Conservation (phyloP, 805 yeast species). For the Myxozyma geophila region DNA sequence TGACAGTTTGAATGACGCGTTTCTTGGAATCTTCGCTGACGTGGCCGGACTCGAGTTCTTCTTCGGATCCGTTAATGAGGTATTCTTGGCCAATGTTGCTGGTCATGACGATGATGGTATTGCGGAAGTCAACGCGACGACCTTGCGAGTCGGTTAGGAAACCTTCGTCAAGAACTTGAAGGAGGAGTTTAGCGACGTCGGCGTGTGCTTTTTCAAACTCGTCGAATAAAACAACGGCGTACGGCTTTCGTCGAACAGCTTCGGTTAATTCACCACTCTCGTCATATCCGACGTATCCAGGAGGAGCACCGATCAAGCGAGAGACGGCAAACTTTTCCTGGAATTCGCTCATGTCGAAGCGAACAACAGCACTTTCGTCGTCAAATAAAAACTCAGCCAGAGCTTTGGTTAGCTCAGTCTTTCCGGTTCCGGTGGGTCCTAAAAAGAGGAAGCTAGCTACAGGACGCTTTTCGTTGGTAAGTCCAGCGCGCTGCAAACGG, state of each 20-base stretch:
- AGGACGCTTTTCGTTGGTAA: slow-evolving; percentile 91
- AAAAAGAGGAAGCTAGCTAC: slow-evolving; percentile 95
- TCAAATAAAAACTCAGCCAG: slow-evolving; percentile 91
- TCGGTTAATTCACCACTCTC: slow-evolving; percentile 94
- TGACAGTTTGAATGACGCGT: slow-evolving; percentile 70
- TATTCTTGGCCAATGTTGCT: slow-evolving; percentile 95
- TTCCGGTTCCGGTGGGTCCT: slow-evolving; percentile 99
- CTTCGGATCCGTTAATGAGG: slow-evolving; percentile 63
- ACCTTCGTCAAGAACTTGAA: slow-evolving; percentile 96
- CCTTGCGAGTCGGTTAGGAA: slow-evolving; percentile 94
- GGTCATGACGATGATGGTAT: slow-evolving; percentile 94
- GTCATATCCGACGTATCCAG: slow-evolving; percentile 96
- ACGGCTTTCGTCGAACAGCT: slow-evolving; percentile 93
- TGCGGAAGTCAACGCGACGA: slow-evolving; percentile 88
- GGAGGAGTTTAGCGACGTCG: slow-evolving; percentile 85
- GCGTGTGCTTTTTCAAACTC: slow-evolving; percentile 98
- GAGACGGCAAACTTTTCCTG: slow-evolving; percentile 93
- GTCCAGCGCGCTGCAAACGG: slow-evolving; percentile 93
- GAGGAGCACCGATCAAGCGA: slow-evolving; percentile 95
- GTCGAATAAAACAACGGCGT: slow-evolving; percentile 88
- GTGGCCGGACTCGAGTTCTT: slow-evolving; percentile 50
- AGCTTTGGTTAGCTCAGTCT: slow-evolving; percentile 92
- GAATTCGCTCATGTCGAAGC: slow-evolving; percentile 98
- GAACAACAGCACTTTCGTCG: slow-evolving; percentile 79
- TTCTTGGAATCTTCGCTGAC: slow-evolving; percentile 60